These are phyloP conservation scores for Salix koriyanagi DNA, from an alignment of 345 rosid genomes.

Conservation along the genomic window DNA sequence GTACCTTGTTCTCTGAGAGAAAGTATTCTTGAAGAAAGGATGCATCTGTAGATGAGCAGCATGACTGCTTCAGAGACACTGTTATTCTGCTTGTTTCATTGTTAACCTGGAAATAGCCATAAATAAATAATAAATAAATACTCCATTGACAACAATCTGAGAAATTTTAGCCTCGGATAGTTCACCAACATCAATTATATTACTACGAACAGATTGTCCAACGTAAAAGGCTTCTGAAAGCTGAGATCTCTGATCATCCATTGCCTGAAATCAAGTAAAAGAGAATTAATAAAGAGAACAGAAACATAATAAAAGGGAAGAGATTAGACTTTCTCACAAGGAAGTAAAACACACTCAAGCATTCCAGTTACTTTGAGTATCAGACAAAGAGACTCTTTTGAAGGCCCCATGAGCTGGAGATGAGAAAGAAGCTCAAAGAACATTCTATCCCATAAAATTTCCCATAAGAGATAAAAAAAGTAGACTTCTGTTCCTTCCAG, in stretches of 20 bases:
- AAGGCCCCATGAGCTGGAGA: too few species aligned
- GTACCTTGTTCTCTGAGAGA: conserved; percentile 74
- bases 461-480: too few species aligned
- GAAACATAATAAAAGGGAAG: too few species aligned
- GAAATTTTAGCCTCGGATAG: conserved; percentile 18
- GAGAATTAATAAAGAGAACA: background rate
- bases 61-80: conserved; percentile 78
- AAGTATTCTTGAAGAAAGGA: conserved; percentile 74
- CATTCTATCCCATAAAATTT: too few species aligned
- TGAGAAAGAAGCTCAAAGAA: too few species aligned
- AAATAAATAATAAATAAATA: conserved; percentile 4
- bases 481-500: too few species aligned
- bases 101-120: conserved; percentile 49
- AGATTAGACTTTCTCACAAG: too few species aligned
- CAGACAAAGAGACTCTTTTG: too few species aligned
- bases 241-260: conserved; percentile 58
- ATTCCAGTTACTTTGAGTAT: too few species aligned
- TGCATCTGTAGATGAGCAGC: conserved; percentile 76
- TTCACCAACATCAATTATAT: conserved; percentile 67
- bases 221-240: conserved; percentile 63
- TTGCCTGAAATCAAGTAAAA: conserved; percentile 42
- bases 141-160: conserved; percentile 8
- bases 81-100: conserved; percentile 67
- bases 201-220: conserved; percentile 93
- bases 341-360: too few species aligned